phyloP scores from a whole-genome alignment of 2,329 filamentous ascomycete species.

The Alternaria sp. region DNA sequence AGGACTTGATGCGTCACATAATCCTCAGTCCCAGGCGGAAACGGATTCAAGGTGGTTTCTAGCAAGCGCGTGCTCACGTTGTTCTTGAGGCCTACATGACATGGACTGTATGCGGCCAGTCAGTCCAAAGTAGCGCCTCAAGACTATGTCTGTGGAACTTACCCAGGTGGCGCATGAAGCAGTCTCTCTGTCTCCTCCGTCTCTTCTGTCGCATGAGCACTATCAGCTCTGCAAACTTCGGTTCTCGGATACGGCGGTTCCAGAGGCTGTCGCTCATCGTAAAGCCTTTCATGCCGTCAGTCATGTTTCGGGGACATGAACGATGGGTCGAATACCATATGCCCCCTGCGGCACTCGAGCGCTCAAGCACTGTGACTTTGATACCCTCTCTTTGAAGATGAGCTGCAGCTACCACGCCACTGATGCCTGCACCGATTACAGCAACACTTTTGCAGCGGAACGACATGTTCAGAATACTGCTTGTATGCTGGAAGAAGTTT shows the following conservation, averaged over 20 bases:
- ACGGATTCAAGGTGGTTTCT: constrained; percentile 57
- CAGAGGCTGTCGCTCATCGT: constrained; percentile 56
- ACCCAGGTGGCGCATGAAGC: constrained; percentile 60
- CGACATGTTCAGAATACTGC: constrained; percentile 17
- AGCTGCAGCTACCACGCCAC: constrained; percentile 44
- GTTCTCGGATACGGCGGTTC: constrained; percentile 57
- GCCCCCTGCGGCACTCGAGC: constrained; percentile 59
- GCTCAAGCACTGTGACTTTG: constrained; percentile 62
- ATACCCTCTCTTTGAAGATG: constrained; percentile 44
- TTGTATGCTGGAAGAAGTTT: background rate
- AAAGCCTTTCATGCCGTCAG: constrained; percentile 46
- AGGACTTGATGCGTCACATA: constrained; percentile 64
- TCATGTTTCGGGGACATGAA: background rate
- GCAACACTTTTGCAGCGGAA: constrained; percentile 32
- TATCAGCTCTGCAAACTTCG: constrained; percentile 23
- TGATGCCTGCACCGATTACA: constrained; percentile 47
- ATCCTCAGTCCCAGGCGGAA: constrained; percentile 66
- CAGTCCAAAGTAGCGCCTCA: constrained; percentile 2
- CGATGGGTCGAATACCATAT: constrained; percentile 55
- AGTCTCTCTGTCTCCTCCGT: constrained; percentile 25
- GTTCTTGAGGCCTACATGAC: constrained; percentile 60
- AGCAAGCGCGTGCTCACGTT: constrained; percentile 61
- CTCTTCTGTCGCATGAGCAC: constrained; percentile 18
- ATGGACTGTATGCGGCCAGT: constrained; percentile 51
- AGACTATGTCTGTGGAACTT: background rate